phyloP scores from a whole-genome alignment of 1,284 basidiomycete species.

The Earliella scabrosa region DNA sequence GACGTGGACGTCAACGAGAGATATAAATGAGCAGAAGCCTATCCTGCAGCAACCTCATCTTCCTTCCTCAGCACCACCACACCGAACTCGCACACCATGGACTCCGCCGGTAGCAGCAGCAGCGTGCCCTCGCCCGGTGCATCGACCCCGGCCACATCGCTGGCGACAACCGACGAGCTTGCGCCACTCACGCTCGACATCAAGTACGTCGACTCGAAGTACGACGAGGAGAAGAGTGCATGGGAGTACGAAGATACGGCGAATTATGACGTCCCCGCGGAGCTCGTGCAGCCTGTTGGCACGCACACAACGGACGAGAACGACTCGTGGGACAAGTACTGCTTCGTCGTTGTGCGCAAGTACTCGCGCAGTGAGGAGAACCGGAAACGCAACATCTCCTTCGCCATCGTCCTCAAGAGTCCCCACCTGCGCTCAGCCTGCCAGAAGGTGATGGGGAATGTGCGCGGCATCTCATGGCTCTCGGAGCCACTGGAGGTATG shows the following conservation, averaged over 20 bases:
- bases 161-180: background rate
- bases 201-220: background rate
- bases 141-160: background rate
- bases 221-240: background rate
- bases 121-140: background rate
- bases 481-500: constrained; percentile 53
- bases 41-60: no score
- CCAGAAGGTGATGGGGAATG: constrained; percentile 54
- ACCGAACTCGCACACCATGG: background rate
- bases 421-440: constrained; percentile 57
- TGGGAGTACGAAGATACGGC: constrained; percentile 61
- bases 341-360: constrained; percentile 57
- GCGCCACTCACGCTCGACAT: background rate
- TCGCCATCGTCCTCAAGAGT: constrained; percentile 58
- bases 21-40: no score
- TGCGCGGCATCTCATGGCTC: constrained; percentile 62
- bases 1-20: no score
- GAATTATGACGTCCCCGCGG: constrained; percentile 51
- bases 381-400: constrained; percentile 39
- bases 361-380: background rate
- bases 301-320: constrained; percentile 24
- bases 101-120: background rate
- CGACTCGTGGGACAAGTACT: constrained; percentile 58
- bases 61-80: background rate
- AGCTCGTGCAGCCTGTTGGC: constrained; percentile 39